Evolutionary conservation across 225 moss, liverwort and hornwort genomes (phyloP).

Genomic region (Straminergon stramineum): DNA sequence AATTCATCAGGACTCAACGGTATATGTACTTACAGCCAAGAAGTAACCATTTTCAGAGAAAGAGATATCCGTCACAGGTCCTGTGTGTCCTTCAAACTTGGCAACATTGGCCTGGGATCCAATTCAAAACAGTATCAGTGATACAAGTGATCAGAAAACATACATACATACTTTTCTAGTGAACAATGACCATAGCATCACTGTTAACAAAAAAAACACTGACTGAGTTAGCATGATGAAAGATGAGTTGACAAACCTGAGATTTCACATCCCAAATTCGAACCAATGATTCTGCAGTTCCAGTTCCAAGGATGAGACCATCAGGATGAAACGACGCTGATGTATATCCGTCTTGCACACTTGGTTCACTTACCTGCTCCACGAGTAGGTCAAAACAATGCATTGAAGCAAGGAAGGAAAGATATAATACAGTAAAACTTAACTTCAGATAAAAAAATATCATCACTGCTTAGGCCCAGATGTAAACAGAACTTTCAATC

Average conservation of each 20-base stretch:
- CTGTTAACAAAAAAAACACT: not conserved
- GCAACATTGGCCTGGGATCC: slow-evolving; percentile 81
- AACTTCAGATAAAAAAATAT: not conserved
- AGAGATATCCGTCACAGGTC: slow-evolving; percentile 92
- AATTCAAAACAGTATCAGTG: not conserved
- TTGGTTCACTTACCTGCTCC: slow-evolving; percentile 73
- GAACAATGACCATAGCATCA: not conserved
- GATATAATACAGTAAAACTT: not conserved
- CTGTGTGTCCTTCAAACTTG: slow-evolving; percentile 89
- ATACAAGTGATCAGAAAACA: not conserved
- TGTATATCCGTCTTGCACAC: slow-evolving; percentile 86
- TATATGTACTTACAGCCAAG: slow-evolving; percentile 65
- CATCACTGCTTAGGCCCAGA: not conserved
- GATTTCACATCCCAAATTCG: slow-evolving; percentile 99
- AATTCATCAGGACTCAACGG: not conserved
- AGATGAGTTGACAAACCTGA: slow-evolving; percentile 39
- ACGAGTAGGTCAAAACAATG: not conserved
- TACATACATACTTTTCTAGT: not conserved
- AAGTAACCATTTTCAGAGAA: slow-evolving; percentile 99
- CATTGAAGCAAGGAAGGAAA: not conserved
- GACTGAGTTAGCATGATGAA: not conserved
- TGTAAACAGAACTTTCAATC: not conserved
- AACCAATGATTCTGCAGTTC: slow-evolving; percentile 90
- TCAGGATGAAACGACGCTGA: slow-evolving; percentile 97
- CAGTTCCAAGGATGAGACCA: slow-evolving; percentile 90